phyloP scores from a whole-genome alignment of 2,329 filamentous ascomycete genomes.

The Trichophyton schoenleinii region DNA sequence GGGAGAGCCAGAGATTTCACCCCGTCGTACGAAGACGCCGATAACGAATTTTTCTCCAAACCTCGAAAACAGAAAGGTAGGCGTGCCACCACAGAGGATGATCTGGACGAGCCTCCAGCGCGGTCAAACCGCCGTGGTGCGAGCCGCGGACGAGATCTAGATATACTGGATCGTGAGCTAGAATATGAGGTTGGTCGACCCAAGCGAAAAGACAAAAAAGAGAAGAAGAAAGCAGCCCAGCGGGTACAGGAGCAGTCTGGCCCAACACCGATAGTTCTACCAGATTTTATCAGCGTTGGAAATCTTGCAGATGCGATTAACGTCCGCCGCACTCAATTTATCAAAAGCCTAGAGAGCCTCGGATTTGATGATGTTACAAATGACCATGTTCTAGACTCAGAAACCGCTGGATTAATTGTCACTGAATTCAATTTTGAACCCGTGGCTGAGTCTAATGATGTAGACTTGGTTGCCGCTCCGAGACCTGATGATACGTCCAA shows the following conservation, averaged over 20 bases:
- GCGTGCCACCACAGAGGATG: background rate
- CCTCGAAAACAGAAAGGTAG: background rate
- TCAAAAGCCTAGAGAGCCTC: conserved; percentile 63
- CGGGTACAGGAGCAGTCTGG: conserved; percentile 28
- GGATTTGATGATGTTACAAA: conserved; percentile 77
- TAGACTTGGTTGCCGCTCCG: conserved; percentile 62
- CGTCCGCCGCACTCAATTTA: conserved; percentile 57
- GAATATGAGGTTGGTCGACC: conserved; percentile 3
- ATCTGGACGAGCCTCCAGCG: background rate
- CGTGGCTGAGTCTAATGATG: conserved; percentile 51
- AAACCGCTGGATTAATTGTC: conserved; percentile 79
- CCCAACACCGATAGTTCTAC: conserved; percentile 58
- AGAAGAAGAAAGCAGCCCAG: conserved; percentile 29
- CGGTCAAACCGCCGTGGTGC: background rate
- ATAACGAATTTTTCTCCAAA: background rate
- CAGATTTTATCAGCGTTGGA: conserved; percentile 81
- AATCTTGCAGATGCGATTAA: conserved; percentile 66
- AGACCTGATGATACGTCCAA: conserved; percentile 53
- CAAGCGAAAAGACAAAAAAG: conserved; percentile 28
- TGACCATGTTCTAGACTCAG: conserved; percentile 78
- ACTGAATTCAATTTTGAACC: conserved; percentile 90
- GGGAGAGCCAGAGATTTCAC: too few relatives aligned
- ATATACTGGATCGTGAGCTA: conserved; percentile 3
- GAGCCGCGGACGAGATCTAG: background rate
- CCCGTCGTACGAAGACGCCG: background rate